Evolutionary conservation across 371 early-diverging fungal species (phyloP), one percentile per base, ranked within the genome.

Genomic region (Mucor indicus): DNA sequence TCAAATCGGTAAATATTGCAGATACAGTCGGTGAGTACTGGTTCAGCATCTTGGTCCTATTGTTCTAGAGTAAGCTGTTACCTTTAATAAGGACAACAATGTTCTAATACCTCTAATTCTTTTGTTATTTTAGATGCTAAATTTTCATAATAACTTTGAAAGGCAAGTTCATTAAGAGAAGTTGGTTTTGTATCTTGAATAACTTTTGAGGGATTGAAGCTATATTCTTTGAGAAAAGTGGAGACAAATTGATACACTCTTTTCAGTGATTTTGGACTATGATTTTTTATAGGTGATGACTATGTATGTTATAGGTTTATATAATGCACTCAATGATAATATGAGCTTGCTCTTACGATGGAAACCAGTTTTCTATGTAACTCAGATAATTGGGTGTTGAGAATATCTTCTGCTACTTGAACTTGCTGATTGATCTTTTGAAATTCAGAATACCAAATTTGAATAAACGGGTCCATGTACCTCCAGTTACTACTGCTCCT

Each of bases 231-330:
- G 30, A 55, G 17, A 22, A 42, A 42, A 5, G 19, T 36, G 1
- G 38, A 24, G 19, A 44, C 45, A 19, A 56, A 50, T 11, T 56
- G 35, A 10, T 50, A 45, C 2, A 32, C 36, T 16, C 27, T 27
- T 20, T 44, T 37, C 16, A 49, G 13, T 24, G 38, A 38, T 15
- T 44, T 24, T 27, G 27, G 24, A 4, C 50, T 24, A 20, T 29
- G 27, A 33, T 55, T 55, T 27, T 44, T 55, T 7, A 48, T 22
- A 30, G 55, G 55, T 1, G 49, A 55, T 9, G 55, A 48, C 55
- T 55, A 17, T 23, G 2, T 10, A 13, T 8, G 15, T 6, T 2
- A 7, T 3, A 38, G 6, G 5, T 22, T 20, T 30, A 36, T 46
- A 17, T 24, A 23, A 41, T n/a, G 25, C 15, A 24, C n/a, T 23